Evolutionary conservation across 352 stramenopile species (phyloP), one percentile per base, ranked within the genome.

Genomic region (Aphanomyces euteiches): DNA sequence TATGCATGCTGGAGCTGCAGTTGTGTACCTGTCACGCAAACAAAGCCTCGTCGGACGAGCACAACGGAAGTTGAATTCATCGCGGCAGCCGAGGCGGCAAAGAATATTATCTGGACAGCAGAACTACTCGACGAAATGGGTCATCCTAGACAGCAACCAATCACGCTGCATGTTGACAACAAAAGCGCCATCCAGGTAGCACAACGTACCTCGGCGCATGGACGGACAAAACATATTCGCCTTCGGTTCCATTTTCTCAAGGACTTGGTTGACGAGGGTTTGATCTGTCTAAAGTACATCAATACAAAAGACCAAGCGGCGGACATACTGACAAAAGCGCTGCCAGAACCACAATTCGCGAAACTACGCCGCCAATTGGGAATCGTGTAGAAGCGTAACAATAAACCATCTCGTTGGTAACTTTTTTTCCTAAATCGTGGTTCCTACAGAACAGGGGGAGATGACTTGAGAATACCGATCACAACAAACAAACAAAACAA

Each of bases 121-220:
- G 45, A 53, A 53, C 45, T 53, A 15, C 45, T 53, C 1, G 13
- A 19, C n/a, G 45, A 53, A 53, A 15, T 19, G n/a, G 45, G 13
- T 19, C 2, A 15, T n/a, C n/a, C 45, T 28, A 28, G 28, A 28
- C 2, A 28, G 28, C 28, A 28, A 53, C 2, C 45, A n/a, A 53
- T 19, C 13, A 15, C 45, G n/a, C 45, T 53, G 45, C n/a, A 19
- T 15, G 45, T 53, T 19, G 45, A 53, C 45, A 53, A 53, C n/a
- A 15, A 53, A 53, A 53, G 45, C 45, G 45, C n/a, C 45, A 53
- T 19, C n/a, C 45, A 53, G n/a, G 45, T 53, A n/a, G 45, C 45
- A 15, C 13, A 53, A 53, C 45, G 45, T 19, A 53, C 45, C 45
- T 53, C 45, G 13, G 45, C 45, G 1, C 45, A 53, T 19, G 45